phyloP scores from a whole-genome alignment of 768 basidiomycete species.

The Boletus tomentosulus region DNA sequence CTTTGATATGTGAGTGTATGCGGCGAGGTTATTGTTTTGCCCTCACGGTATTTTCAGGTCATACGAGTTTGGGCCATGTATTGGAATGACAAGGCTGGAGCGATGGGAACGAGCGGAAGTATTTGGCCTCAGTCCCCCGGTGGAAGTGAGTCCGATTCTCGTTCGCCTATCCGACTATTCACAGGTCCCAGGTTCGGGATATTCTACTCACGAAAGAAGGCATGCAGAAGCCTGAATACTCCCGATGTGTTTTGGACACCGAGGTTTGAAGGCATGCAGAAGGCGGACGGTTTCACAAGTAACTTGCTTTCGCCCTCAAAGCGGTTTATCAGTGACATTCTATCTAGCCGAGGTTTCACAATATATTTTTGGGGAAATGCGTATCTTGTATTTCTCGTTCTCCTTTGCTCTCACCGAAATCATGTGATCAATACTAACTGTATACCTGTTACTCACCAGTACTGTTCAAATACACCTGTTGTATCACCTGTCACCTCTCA shows the following conservation, averaged over 20 bases:
- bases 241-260: constrained; percentile 58
- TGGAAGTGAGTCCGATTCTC: constrained; percentile 48
- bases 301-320: neutral
- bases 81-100: constrained; percentile 75
- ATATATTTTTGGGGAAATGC: neutral
- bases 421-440: neutral
- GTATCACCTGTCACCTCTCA: neutral
- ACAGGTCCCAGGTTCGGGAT: constrained; percentile 56
- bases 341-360: neutral
- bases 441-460: no score
- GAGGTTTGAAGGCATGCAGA: constrained; percentile 25
- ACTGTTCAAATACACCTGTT: neutral
- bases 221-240: constrained; percentile 45
- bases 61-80: constrained; percentile 77
- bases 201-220: constrained; percentile 74
- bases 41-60: constrained; percentile 41
- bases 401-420: neutral
- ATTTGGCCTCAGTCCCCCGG: constrained; percentile 76
- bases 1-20: constrained; percentile 63
- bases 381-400: neutral
- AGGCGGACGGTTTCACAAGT: neutral
- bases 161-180: neutral
- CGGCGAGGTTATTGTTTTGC: neutral
- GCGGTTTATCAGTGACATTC: neutral
- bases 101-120: constrained; percentile 83